Conservation (phyloP, 108 stramenopile genomes). For the Nannochloropsis salina region DNA sequence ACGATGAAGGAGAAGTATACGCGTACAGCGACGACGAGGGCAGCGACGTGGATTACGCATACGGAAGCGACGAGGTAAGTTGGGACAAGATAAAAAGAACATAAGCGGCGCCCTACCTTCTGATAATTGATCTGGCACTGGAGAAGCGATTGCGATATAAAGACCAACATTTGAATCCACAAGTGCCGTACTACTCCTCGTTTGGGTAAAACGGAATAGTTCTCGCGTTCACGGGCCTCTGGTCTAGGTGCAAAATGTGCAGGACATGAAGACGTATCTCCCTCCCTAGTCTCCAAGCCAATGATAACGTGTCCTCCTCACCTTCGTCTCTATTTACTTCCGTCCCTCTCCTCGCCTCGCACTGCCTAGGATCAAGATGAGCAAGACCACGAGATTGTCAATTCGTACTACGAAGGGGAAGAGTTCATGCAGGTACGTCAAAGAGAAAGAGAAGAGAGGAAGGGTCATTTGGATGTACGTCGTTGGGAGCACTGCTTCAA, state of each 20-base stretch:
- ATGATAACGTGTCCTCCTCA: not conserved
- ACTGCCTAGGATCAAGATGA: not conserved
- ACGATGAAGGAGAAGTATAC: not conserved
- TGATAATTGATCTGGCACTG: too few relatives aligned
- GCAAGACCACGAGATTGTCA: conserved; percentile 14
- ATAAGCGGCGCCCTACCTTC: too few relatives aligned
- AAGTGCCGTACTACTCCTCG: too few relatives aligned
- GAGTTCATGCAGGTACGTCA: conserved; percentile 10
- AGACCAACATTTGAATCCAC: too few relatives aligned
- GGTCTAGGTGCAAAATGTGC: too few relatives aligned
- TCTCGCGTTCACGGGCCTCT: too few relatives aligned
- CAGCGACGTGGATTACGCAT: not conserved
- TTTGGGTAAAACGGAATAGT: too few relatives aligned
- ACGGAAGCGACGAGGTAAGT: conserved; percentile 14
- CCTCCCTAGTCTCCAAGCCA: too few relatives aligned
- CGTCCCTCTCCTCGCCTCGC: not conserved
- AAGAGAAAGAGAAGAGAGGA: not conserved
- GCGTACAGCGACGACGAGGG: conserved; percentile 16
- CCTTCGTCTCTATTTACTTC: not conserved
- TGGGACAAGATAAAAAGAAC: not conserved
- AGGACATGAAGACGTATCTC: too few relatives aligned
- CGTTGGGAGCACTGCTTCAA: too few relatives aligned
- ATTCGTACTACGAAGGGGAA: conserved; percentile 6
- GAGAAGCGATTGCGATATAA: too few relatives aligned
- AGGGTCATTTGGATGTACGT: not conserved